A percentile compares a stretch with the other conserved stretches of the same genome.
These are phyloP conservation scores for Mucor sp. DNA, from an alignment of 371 early-diverging fungal species.

Conservation along the genomic window DNA sequence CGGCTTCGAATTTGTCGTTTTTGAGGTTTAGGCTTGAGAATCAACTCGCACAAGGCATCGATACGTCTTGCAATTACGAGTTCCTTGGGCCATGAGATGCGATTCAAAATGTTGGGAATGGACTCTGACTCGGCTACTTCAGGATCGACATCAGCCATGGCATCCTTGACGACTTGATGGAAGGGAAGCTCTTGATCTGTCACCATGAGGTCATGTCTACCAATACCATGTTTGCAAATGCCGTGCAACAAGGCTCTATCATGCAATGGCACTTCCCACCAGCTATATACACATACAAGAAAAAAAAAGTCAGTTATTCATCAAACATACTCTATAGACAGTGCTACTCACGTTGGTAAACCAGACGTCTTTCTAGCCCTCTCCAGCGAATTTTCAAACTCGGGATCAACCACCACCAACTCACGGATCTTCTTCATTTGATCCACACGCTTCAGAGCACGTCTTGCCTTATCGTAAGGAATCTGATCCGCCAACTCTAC, in stretches of 20 bases:
- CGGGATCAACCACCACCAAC: constrained; percentile 56
- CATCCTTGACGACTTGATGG: constrained; percentile 26
- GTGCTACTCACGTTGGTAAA: constrained; percentile 31
- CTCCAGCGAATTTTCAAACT: constrained; percentile 37
- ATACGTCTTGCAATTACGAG: constrained; percentile 56
- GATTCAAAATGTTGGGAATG: constrained; percentile 20
- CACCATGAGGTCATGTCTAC: constrained; percentile 66
- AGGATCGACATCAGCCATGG: constrained; percentile 1
- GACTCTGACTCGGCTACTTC: constrained; percentile 10
- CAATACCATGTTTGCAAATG: constrained; percentile 69
- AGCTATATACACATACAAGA: constrained; percentile 28
- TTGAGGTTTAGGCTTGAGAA: constrained; percentile 45
- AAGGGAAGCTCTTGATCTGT: constrained; percentile 61
- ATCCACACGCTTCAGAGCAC: constrained; percentile 67
- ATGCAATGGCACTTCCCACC: constrained; percentile 68
- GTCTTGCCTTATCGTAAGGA: constrained; percentile 69
- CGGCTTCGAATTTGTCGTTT: constrained; percentile 16
- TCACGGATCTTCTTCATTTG: constrained; percentile 67
- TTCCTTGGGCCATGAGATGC: constrained; percentile 59
- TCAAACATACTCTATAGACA: neutral
- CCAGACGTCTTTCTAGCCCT: constrained; percentile 42
- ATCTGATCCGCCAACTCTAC: constrained; percentile 45
- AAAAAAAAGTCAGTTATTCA: neutral
- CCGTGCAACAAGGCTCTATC: constrained; percentile 69
- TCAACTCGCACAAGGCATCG: constrained; percentile 55